Evolutionary conservation across 2,329 filamentous ascomycete species (phyloP).

Genomic region (Fusarium sororula): DNA sequence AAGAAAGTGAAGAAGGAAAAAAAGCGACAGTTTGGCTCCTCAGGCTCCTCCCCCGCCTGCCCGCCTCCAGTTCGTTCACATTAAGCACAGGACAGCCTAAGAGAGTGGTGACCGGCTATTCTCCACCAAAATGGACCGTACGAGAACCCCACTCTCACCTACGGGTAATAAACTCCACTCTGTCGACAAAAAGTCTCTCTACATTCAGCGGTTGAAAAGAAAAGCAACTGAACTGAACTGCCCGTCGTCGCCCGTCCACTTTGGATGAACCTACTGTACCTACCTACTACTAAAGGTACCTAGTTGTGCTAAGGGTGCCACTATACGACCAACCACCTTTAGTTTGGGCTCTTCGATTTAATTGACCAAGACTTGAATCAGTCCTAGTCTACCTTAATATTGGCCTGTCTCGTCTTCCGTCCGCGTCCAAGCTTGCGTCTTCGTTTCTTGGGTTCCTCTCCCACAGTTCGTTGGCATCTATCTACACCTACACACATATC

Average conservation of each 20-base stretch:
- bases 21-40: constrained; percentile 1
- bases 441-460: constrained; percentile 14
- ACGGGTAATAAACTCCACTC: constrained; percentile 18
- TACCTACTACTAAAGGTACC: background rate
- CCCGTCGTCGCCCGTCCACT: background rate
- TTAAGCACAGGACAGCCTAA: background rate
- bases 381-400: background rate
- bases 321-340: constrained; percentile 38
- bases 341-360: background rate
- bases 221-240: background rate
- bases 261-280: background rate
- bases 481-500: background rate
- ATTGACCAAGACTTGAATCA: background rate
- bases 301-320: constrained; percentile 13
- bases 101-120: constrained; percentile 3
- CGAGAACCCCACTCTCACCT: constrained; percentile 24
- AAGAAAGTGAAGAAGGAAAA: background rate
- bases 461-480: constrained; percentile 23
- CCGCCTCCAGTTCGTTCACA: background rate
- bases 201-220: constrained; percentile 17
- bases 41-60: constrained; percentile 11
- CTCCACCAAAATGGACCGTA: constrained; percentile 4
- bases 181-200: constrained; percentile 34
- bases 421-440: background rate
- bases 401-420: constrained; percentile 11